These are phyloP conservation scores for Xerocomus spinulosus DNA, from an alignment of 768 basidiomycete species.

Conservation along the genomic window DNA sequence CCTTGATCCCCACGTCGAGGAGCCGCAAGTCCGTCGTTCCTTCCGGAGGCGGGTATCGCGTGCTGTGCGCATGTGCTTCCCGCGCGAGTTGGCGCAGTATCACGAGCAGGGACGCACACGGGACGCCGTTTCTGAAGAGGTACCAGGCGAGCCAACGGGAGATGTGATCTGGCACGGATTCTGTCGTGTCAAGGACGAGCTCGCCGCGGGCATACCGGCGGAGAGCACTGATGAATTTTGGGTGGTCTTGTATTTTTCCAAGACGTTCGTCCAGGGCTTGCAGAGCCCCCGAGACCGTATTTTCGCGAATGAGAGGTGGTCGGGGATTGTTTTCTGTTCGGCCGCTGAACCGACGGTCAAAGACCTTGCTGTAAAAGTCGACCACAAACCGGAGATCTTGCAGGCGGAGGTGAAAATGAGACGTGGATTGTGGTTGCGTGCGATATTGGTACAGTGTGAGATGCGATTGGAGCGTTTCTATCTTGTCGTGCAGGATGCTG, in stretches of 20 bases:
- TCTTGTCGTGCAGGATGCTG: constrained; percentile 88
- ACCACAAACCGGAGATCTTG: constrained; percentile 72
- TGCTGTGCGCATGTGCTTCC: constrained; percentile 57
- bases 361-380: constrained; percentile 74
- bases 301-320: constrained; percentile 67
- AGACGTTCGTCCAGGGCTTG: constrained; percentile 59
- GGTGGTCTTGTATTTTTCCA: constrained; percentile 34
- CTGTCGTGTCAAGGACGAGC: constrained; percentile 26
- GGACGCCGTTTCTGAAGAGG: constrained; percentile 62
- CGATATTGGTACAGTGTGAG: constrained; percentile 68
- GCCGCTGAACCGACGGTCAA: constrained; percentile 71
- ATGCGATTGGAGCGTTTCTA: constrained; percentile 70
- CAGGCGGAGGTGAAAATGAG: constrained; percentile 61
- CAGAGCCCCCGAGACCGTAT: constrained; percentile 61
- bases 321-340: constrained; percentile 60
- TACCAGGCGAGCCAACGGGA: constrained; percentile 63
- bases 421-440: constrained; percentile 50
- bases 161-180: constrained; percentile 8
- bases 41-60: constrained; percentile 44
- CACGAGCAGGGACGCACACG: constrained; percentile 61
- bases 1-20: constrained; percentile 64
- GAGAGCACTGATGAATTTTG: constrained; percentile 32
- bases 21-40: constrained; percentile 39
- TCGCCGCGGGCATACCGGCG: constrained; percentile 56
- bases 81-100: constrained; percentile 58